Evolutionary conservation across 371 early-diverging fungal genomes (phyloP).

Genomic region (Cladochytrium tenue): DNA sequence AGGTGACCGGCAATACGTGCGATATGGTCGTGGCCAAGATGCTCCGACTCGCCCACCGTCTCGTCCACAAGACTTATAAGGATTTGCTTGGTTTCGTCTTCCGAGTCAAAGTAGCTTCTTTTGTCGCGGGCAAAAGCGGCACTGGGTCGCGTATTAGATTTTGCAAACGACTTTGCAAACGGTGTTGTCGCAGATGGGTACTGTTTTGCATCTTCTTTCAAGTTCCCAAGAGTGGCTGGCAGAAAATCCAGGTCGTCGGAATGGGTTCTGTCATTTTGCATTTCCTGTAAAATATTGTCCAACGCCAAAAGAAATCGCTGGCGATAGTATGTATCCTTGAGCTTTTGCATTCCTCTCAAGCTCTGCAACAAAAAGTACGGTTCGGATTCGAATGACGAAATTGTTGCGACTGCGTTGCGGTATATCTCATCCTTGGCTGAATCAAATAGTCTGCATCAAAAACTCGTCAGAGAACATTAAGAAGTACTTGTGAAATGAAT

Average conservation of each 20-base stretch:
- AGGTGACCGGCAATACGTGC: too few species aligned
- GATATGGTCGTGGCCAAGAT: not conserved
- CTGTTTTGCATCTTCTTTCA: not conserved
- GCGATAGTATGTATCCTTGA: constrained; percentile 24
- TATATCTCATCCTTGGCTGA: constrained; percentile 34
- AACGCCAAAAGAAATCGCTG: constrained; percentile 32
- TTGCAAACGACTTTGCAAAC: not conserved
- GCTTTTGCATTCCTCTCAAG: constrained; percentile 23
- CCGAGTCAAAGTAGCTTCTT: not conserved
- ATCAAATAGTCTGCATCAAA: constrained; percentile 36
- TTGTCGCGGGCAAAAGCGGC: not conserved
- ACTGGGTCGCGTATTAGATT: not conserved
- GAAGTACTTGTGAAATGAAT: not conserved
- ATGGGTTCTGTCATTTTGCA: not conserved
- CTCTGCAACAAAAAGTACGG: constrained; percentile 38
- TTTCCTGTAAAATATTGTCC: constrained; percentile 23
- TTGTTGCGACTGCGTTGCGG: constrained; percentile 32
- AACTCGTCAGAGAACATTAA: too few species aligned
- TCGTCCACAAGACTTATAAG: too few species aligned
- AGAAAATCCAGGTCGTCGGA: not conserved
- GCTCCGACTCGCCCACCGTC: not conserved
- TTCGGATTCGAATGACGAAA: constrained; percentile 29
- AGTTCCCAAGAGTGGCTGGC: not conserved
- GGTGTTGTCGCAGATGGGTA: not conserved
- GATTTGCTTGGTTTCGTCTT: too few species aligned